Base-by-base conservation (phyloP, 805 yeast species). In the Metschnikowia kunwiensis region DNA sequence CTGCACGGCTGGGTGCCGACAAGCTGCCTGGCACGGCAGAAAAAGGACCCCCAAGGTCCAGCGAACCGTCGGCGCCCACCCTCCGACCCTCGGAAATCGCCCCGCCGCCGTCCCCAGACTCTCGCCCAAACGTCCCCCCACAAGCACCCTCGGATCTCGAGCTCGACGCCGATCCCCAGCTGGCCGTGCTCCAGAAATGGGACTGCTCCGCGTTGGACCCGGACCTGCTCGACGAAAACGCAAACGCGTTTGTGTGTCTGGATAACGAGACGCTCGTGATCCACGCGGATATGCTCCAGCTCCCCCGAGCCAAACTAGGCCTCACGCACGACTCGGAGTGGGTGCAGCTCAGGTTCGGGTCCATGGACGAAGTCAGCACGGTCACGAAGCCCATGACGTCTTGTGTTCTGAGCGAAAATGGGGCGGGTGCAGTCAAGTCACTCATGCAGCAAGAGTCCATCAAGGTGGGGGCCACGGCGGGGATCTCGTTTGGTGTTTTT, bases 331-430 rank as follows among this genome's bases (percentile, higher is more conserved):
- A 36, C 16, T 16, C 30, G 19, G 5, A 12, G 7, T 44, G 49
- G 49, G 25, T 42, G 21, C 47, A 42, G 18, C 31, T 44, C n/a
- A 7, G 24, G 17, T 27, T 32, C 20, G 49, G 46, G 5, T 12
- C 13, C 10, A 24, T 38, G 12, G 28, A 20, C 18, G 17, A 26
- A 13, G 12, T 16, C 3, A 14, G 3, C 13, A 13, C 9, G 7
- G 12, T 19, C 5, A 21, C 26, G 14, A 26, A 24, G 12, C 47
- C 46, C 3, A 15, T 42, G 15, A 27, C 44, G 3, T 28, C 37
- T 16, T 42, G 47, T 14, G 24, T 39, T 5, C 31, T 36, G 7
- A 21, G 34, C 2, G 28, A 24, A 13, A 14, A 37, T 15, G 49
- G 49, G 4, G 25, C 18, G 10, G 34, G 38, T 3, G 47, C 32